Base-by-base conservation (phyloP, 2,329 filamentous ascomycete genomes). In the Microdochium trichocladiopsis region DNA sequence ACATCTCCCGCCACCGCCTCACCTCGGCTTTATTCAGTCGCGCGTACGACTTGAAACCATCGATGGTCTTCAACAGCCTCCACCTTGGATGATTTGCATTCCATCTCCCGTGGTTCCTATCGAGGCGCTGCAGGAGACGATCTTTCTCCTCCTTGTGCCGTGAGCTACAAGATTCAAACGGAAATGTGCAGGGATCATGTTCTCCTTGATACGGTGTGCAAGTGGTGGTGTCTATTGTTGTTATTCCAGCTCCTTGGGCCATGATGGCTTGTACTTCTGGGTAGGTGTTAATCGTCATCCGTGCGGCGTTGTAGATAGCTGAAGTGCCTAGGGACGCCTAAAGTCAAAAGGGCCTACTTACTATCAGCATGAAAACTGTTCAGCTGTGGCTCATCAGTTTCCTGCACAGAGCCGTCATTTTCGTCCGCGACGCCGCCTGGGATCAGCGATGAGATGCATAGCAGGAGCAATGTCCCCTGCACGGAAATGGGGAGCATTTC, bases 51-150 rank as follows among this genome's bases (percentile, higher is more conserved):
- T 55, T 53, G 48, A 69, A 74, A 1, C 67, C 71, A 36, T 69
- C 62, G 0, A 75, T 56, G 0, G 72, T 69, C 37, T 74, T 69
- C 0, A 75, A 60, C 0, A 75, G 60, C 0, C 72, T 67, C 52
- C 72, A 61, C 2, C 71, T 64, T 1, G 69, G 66, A 31, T 74
- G 72, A 12, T 65, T 65, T 2, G 57, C 51, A 25, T 65, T 65
- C 66, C 68, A 70, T 4, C 47, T 59, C 0, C 69, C 69, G 4
- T 61, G 59, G 1, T 58, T 57, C 25, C 55, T 63, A 24, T 52
- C 55, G 56, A 74, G 51, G 2, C 59, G 55, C n/a, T 57, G 54
- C 16, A 69, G 50, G 2, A 73, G 52, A 16, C 56, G 60, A 12
- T 62, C 53, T 49, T 65, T 68, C 33, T 68, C 68, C 2, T 62